Base-by-base conservation (phyloP, 2,329 filamentous ascomycete species). In the Trichoderma atroviride region DNA sequence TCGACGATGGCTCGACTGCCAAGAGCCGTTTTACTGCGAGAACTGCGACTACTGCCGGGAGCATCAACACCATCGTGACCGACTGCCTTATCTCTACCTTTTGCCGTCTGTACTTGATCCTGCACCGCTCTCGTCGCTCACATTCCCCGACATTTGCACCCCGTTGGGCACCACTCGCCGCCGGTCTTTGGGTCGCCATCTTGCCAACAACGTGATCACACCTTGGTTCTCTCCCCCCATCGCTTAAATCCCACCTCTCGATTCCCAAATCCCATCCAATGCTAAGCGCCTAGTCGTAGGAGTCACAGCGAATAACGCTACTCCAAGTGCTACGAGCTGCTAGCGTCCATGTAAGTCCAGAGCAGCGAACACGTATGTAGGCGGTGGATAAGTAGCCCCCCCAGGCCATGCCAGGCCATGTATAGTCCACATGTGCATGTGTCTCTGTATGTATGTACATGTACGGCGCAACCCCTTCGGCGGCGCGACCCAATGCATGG, bases 351-450 rank as follows among this genome's bases (percentile, higher is more conserved):
- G 33, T n/a, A 19, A 57, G 56, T 13, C 27, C 53, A 29, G 27
- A 58, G 31, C 31, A 58, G 33, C 56, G 58, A 61, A 61, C 58
- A 61, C 58, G 58, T 61, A 61, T 35, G 33, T 60, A 60, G 58
- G 58, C 58, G 58, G 58, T 61, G 58, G 58, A 31, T 50, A 24
- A 27, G 27, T 27, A 27, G 27, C 27, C 10, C 52, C 24, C n/a
- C 52, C n/a, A 10, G 53, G 31, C 55, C 55, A 58, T 37, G 55
- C 31, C 31, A 37, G 9, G 55, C 19, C 31, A 57, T 57, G 55
- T 29, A 35, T 10, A 33, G n/a, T 10, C 9, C 33, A 27, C 24
- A 31, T 55, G 40, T n/a, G 40, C 33, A 58, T 58, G 56, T 31
- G 33, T 35, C 33, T 4, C 13, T 35, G 5, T 27, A 55, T 55